These are phyloP conservation scores for Brassica incana DNA, from an alignment of 345 rosid genomes.

Conservation along the genomic window DNA sequence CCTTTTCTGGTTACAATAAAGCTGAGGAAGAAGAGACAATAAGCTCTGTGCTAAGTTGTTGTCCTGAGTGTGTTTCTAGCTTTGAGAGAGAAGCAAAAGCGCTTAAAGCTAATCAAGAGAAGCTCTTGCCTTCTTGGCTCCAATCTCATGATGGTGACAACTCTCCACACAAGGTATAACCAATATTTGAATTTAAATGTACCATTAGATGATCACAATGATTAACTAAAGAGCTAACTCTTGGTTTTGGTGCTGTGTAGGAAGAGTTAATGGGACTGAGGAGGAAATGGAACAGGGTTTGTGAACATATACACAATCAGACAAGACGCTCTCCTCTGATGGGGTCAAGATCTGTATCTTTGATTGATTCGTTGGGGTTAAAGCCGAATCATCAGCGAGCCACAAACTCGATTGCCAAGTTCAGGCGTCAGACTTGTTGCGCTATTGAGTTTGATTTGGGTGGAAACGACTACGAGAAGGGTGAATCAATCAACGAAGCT, in stretches of 20 bases:
- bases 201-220: not conserved
- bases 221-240: not conserved
- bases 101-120: constrained; percentile 52
- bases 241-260: constrained; percentile 39
- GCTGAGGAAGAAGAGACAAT: constrained; percentile 56
- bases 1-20: constrained; percentile 37
- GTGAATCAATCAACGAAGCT: constrained; percentile 48
- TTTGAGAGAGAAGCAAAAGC: constrained; percentile 66
- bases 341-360: constrained; percentile 42
- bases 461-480: constrained; percentile 30
- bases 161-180: constrained; percentile 52
- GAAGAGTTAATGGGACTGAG: constrained; percentile 55
- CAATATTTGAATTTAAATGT: not conserved
- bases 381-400: constrained; percentile 41
- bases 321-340: constrained; percentile 18
- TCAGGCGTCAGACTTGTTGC: constrained; percentile 69
- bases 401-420: constrained; percentile 53
- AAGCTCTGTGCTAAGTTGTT: constrained; percentile 46
- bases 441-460: constrained; percentile 62
- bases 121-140: constrained; percentile 69
- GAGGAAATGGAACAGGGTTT: constrained; percentile 71
- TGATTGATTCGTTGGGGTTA: constrained; percentile 43
- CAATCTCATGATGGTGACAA: constrained; percentile 44
- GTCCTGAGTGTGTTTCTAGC: constrained; percentile 66
- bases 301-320: constrained; percentile 49